These are phyloP conservation scores for Celoporthe dispersa DNA, from an alignment of 2,329 filamentous ascomycete genomes.

Conservation along the genomic window DNA sequence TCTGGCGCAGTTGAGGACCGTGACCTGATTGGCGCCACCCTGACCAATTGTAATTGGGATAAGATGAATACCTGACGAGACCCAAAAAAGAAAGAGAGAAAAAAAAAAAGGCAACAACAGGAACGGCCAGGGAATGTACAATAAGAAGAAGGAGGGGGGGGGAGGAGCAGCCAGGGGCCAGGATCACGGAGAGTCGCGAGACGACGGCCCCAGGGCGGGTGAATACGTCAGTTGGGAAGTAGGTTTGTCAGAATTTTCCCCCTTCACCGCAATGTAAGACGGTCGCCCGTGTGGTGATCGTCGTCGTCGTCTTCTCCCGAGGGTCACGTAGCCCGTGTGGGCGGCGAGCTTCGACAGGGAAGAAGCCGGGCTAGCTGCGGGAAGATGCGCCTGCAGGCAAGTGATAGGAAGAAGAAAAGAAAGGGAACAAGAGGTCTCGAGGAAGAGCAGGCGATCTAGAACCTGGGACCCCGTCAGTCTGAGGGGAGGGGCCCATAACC, in stretches of 20 bases:
- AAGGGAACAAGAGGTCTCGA: conserved; percentile 30
- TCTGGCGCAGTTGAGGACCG: conserved; percentile 42
- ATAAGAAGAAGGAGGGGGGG: conserved; percentile 15
- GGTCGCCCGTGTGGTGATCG: conserved; percentile 38
- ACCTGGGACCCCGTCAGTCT: conserved; percentile 19
- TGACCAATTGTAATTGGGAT: conserved; percentile 20
- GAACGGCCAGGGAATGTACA: conserved; percentile 26
- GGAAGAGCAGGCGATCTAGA: conserved; percentile 26
- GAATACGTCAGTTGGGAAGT: conserved; percentile 45
- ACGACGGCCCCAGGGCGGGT: conserved; percentile 33
- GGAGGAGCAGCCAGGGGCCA: conserved; percentile 32
- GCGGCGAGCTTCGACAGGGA: conserved; percentile 36
- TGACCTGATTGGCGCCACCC: conserved; percentile 50
- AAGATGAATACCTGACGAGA: conserved; percentile 31
- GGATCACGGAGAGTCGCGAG: conserved; percentile 23
- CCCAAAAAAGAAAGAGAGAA: conserved; percentile 34
- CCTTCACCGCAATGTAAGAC: conserved; percentile 39
- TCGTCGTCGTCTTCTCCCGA: conserved; percentile 44
- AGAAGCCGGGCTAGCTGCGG: conserved; percentile 43
- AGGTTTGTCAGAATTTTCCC: conserved; percentile 41
- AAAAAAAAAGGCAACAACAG: conserved; percentile 32
- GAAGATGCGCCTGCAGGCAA: conserved; percentile 40
- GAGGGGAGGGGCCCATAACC: conserved; percentile 2
- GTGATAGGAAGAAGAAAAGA: conserved; percentile 31
- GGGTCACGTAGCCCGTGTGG: conserved; percentile 38